Conservation (phyloP, 140 eudicot genomes). For the Eryngium alpinum region DNA sequence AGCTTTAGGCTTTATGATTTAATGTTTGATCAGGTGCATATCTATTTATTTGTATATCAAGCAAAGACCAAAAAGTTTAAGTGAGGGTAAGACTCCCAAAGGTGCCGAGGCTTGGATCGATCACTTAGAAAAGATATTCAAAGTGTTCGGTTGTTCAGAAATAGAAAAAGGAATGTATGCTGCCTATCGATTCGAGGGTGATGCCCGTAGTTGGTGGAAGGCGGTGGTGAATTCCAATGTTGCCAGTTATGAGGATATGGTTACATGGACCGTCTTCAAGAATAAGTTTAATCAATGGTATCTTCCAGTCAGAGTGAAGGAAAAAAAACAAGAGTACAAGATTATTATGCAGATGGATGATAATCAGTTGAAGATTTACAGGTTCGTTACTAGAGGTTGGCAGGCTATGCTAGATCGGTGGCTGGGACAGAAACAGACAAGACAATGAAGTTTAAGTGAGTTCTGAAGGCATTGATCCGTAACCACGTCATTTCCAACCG, state of each 20-base stretch:
- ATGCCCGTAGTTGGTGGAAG: neutral
- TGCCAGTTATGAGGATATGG: neutral
- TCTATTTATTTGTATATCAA: neutral
- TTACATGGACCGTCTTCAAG: neutral
- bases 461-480: neutral
- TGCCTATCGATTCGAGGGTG: neutral
- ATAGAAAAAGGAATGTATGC: neutral
- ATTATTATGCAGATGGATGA: neutral
- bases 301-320: neutral
- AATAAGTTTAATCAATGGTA: neutral
- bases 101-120: neutral
- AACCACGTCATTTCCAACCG: neutral
- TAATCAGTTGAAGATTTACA: neutral
- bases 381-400: neutral
- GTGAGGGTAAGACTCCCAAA: neutral
- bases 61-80: neutral
- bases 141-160: neutral
- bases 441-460: neutral
- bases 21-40: neutral
- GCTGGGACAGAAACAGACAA: neutral
- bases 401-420: neutral
- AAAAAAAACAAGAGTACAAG: neutral
- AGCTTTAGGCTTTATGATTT: neutral
- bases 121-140: neutral
- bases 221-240: neutral